phyloP scores from a whole-genome alignment of 78 protist species.

The Andalucia godoyi region DNA sequence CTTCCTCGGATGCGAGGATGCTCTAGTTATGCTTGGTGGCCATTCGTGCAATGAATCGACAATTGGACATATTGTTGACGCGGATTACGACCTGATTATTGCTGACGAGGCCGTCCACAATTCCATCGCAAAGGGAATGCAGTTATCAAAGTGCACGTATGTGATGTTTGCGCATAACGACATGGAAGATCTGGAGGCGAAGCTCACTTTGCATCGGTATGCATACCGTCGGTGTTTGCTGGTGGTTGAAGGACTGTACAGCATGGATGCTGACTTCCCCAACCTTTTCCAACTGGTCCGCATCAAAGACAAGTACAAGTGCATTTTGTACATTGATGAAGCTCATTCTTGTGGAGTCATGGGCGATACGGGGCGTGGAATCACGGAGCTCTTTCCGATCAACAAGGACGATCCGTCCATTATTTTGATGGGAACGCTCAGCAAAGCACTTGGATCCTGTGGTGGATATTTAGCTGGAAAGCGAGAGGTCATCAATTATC shows the following conservation, averaged over 20 bases:
- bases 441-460: conserved; percentile 90
- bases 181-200: conserved; percentile 68
- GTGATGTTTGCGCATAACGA: conserved; percentile 88
- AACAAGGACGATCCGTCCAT: conserved; percentile 76
- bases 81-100: conserved; percentile 71
- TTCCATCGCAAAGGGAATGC: conserved; percentile 80
- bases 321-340: conserved; percentile 93
- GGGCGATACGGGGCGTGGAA: conserved; percentile 92
- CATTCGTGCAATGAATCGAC: conserved; percentile 97
- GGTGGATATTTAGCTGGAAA: conserved; percentile 91
- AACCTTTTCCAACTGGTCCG: conserved; percentile 56
- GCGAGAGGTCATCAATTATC: background rate
- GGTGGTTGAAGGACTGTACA: conserved; percentile 92
- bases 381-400: conserved; percentile 67
- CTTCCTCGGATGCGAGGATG: conserved; percentile 76
- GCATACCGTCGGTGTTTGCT: conserved; percentile 79
- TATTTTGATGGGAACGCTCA: conserved; percentile 98
- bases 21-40: conserved; percentile 85
- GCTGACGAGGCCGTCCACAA: conserved; percentile 87
- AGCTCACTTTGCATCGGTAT: conserved; percentile 78
- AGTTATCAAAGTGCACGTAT: conserved; percentile 65
- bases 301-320: conserved; percentile 82
- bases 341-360: conserved; percentile 98
- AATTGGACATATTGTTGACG: conserved; percentile 64
- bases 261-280: conserved; percentile 91